Conservation (phyloP, 129 eudicot species). For the Sambucus nigra region DNA sequence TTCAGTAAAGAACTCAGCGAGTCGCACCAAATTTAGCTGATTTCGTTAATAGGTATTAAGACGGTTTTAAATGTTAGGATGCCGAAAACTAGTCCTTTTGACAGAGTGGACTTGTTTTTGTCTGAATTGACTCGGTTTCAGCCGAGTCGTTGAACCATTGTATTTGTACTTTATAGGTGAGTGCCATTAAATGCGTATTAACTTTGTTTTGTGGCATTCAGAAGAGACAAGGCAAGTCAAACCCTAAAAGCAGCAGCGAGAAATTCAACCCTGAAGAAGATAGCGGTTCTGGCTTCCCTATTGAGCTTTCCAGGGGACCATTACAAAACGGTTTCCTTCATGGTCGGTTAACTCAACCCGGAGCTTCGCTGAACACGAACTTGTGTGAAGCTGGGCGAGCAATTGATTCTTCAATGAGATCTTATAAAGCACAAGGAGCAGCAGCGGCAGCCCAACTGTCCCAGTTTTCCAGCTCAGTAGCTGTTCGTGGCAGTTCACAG, state of each 20-base stretch:
- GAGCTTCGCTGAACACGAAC: conserved; percentile 21
- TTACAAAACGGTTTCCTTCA: conserved; percentile 22
- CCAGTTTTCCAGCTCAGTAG: conserved; percentile 64
- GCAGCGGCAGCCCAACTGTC: conserved; percentile 44
- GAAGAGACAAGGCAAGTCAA: conserved; percentile 55
- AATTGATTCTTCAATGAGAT: conserved; percentile 29
- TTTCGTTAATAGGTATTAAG: too few relatives aligned
- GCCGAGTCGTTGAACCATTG: too few relatives aligned
- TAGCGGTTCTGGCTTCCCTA: conserved; percentile 49
- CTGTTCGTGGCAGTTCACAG: conserved; percentile 59
- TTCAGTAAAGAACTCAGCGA: too few relatives aligned
- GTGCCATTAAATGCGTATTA: not conserved
- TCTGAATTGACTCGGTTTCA: too few relatives aligned
- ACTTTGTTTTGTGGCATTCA: conserved; percentile 22
- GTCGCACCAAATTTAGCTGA: too few relatives aligned
- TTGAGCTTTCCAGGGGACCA: conserved; percentile 39
- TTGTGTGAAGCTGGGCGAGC: conserved; percentile 22
- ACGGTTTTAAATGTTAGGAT: too few relatives aligned
- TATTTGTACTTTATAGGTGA: not conserved
- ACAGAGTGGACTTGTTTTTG: too few relatives aligned
- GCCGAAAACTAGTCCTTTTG: too few relatives aligned
- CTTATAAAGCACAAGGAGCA: conserved; percentile 36
- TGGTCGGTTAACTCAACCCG: conserved; percentile 16
- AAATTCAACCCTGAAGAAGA: conserved; percentile 49
- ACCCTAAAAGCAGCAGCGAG: conserved; percentile 61